Conservation (phyloP, 2,329 filamentous ascomycete genomes). For the Aspergillus pseudoglaucus region DNA sequence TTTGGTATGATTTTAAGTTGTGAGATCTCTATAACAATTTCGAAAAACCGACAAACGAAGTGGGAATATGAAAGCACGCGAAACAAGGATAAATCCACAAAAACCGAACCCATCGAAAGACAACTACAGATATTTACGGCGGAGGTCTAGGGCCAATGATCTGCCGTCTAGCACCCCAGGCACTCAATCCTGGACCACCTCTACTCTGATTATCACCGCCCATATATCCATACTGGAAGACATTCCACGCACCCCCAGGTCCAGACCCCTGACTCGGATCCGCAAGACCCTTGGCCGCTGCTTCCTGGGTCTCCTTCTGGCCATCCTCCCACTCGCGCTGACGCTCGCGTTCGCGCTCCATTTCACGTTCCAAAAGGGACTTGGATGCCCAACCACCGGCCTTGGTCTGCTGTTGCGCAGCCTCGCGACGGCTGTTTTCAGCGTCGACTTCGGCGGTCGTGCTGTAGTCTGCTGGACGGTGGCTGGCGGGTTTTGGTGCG, state of each 20-base stretch:
- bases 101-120: background rate
- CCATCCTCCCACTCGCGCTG: constrained; percentile 60
- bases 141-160: constrained; percentile 57
- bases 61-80: background rate
- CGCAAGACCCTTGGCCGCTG: constrained; percentile 35
- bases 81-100: background rate
- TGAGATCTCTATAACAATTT: background rate
- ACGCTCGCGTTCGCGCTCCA: constrained; percentile 60
- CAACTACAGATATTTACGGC: constrained; percentile 16
- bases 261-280: constrained; percentile 43
- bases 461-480: constrained; percentile 40
- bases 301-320: constrained; percentile 47
- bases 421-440: constrained; percentile 50
- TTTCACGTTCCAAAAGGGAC: constrained; percentile 58
- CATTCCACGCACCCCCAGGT: constrained; percentile 51
- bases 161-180: constrained; percentile 53
- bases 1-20: background rate
- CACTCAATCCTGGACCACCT: constrained; percentile 43
- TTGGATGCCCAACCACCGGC: constrained; percentile 57
- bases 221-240: constrained; percentile 59
- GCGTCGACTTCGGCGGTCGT: constrained; percentile 51
- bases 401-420: constrained; percentile 52
- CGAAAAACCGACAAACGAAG: background rate
- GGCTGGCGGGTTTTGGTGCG: constrained; percentile 31
- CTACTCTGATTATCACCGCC: constrained; percentile 58